phyloP scores from a whole-genome alignment of 1,284 basidiomycete species.

The Puccinia horiana region DNA sequence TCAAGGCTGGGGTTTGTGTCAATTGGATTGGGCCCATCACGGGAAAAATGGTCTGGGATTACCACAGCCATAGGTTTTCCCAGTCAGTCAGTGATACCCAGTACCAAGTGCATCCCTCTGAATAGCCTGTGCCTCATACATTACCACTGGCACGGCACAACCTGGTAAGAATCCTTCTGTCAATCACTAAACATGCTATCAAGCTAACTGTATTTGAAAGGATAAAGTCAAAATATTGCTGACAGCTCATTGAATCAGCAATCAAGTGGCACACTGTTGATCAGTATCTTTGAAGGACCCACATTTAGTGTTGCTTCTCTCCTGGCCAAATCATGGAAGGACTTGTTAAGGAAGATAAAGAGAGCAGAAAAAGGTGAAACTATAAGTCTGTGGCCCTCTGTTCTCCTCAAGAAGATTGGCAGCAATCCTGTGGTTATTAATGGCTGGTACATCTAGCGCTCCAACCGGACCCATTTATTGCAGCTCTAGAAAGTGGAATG shows the following conservation, averaged over 20 bases:
- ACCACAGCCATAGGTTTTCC: background rate
- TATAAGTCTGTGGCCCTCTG: background rate
- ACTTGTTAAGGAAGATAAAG: constrained; percentile 43
- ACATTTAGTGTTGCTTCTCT: constrained; percentile 43
- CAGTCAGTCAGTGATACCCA: background rate
- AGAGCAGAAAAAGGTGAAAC: constrained; percentile 46
- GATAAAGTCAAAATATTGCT: constrained; percentile 1
- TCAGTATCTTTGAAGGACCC: constrained; percentile 43
- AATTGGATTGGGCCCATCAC: background rate
- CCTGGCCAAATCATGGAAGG: constrained; percentile 43
- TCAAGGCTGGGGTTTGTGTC: too few species aligned
- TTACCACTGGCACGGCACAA: too few species aligned
- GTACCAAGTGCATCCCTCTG: background rate
- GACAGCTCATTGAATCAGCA: background rate
- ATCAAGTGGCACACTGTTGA: constrained; percentile 5
- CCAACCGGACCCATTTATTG: constrained; percentile 50
- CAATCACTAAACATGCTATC: too few species aligned
- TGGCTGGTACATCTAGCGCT: constrained; percentile 26
- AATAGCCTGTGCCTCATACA: too few species aligned
- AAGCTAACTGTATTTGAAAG: too few species aligned
- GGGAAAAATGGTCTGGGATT: too few species aligned
- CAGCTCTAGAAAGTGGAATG: constrained; percentile 38
- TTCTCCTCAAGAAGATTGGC: background rate
- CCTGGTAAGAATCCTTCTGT: too few species aligned
- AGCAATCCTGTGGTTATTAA: background rate